Base-by-base conservation (phyloP, 1,139 yeast genomes). In the Saccharomyces hybrid region DNA sequence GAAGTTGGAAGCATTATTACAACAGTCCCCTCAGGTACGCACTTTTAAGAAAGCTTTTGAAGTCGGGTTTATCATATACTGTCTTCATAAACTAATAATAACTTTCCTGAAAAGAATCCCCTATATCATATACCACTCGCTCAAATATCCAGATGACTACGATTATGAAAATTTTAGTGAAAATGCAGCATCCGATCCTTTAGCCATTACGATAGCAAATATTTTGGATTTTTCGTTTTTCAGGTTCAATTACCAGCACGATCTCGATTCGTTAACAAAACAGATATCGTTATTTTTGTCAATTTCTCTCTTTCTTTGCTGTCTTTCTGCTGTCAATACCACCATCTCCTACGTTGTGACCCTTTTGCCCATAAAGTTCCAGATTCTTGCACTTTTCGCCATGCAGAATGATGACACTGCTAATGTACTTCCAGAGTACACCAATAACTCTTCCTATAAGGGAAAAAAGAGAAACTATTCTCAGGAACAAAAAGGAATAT, bases 271-370 rank as follows among this genome's bases (percentile, higher is more conserved):
- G 48, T 73, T 86, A 63, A 77, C 84, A 6, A 81, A 81, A 54
- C 87, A 82, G 63, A 76, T 86, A 50, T 83, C 90, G 31, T 78
- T 87, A 59, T 64, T 82, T 6, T 64, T 87, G 38, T 82, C 91
- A 0, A 84, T 88, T 2, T 76, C 82, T 34, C 73, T 88, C 58
- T 86, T 88, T 60, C 65, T 82, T 7, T 80, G 90, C 54, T 83
- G 90, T 4, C 76, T 87, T 58, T 79, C 84, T n/a, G 81, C 81
- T 57, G 88, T 83, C 1, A 62, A 78, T 49, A 71, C 76, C 41
- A 83, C 88, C 0, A 76, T 83, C 58, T 65, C 71, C 11, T 68
- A 68, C 42, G 53, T 71, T 9, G 54, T 66, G 26, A 64, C 68
- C 8, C 53, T 71, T n/a, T 51, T 71, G 7, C 73, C 73, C 3